Base-by-base conservation (phyloP, 2,329 filamentous ascomycete species). In the Trichocomaceae sp. region DNA sequence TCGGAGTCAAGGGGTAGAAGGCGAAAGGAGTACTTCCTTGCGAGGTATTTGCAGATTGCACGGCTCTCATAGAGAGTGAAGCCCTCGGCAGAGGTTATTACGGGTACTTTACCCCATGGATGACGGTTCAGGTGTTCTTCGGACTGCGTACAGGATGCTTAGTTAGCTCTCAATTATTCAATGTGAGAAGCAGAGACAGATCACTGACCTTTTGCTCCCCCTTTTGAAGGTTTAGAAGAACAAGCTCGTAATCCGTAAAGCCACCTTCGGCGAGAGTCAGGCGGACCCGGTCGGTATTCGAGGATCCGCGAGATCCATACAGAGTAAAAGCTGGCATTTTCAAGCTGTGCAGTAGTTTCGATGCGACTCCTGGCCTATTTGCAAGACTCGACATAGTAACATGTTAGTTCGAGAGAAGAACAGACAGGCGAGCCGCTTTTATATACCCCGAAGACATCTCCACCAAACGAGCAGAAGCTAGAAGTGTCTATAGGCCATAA, bases 241-340 rank as follows among this genome's bases (percentile, higher is more conserved):
- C 54, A 17, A 51, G n/a, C 10, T 55, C 48, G 19, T 51, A 51
- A 26, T 55, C 48, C 19, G 48, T 55, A 23, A 51, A 55, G 22
- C 35, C 54, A 33, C 42, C 54, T 47, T 55, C 48, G 10, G 54
- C 48, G 8, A 55, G 54, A 42, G 54, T 52, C 5, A 55, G 22
- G 8, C 54, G 53, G 7, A 55, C 53, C 5, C 53, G 47, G 22
- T 55, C 54, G 4, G 47, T 55, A 23, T 47, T 51, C 7, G 42
- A 42, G 26, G 54, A 55, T n/a, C 48, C 54, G 12, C 33, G 54
- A 47, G 42, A 20, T 42, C 48, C 54, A 31, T 55, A 52, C 12
- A 55, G 44, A 51, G 47, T 55, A 37, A 55, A 55, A 33, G 48
- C 48, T 12, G 54, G 42, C 54, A 55, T 55, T 55, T 51, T 55